Evolutionary conservation across 1,284 basidiomycete species (phyloP), one percentile per base, ranked within the genome.

Genomic region (Marasmius tenuissimus): DNA sequence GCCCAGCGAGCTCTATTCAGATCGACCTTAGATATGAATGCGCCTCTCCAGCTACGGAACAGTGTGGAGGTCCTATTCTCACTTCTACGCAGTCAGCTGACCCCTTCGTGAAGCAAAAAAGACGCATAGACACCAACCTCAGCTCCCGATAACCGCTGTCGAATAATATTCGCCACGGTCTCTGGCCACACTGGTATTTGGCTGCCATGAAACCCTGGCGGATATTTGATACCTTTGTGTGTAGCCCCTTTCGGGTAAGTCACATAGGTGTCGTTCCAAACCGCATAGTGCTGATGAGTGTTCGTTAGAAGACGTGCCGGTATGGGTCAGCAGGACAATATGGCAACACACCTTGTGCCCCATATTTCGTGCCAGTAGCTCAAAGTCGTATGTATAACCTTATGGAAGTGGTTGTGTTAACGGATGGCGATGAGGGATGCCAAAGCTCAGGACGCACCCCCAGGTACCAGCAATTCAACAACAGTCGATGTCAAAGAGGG

Each of bases 331-430:
- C 22, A 27, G 48, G 11, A 11, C 12, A 38, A 37, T 39, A 18
- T 9, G 57, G 48, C 12, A 20, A 11, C 67, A 47, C 63, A 77
- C 76, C 38, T 71, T 72, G 60, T 77, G 78, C 0, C 76, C 78
- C 64, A 78, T 66, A 59, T 78, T 81, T 53, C 74, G 66, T 18
- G 78, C 73, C 14, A 80, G 64, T 22, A 80, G 72, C 62, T 76
- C 74, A 59, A 80, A 80, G 61, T 80, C 77, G 51, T 75, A 78
- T 2, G 70, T 39, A 61, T 78, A 81, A 14, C 72, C 77, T 78
- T 27, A 27, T 27, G 27, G 4, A 27, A 27, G 55, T 33, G 53
- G 33, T 40, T 39, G 16, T 11, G 34, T 47, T 22, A 45, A 18
- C 18, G 7, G 40, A 14, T 5, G 34, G 14, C n/a, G 58, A 48